phyloP scores from a whole-genome alignment of 345 rosid genomes.

The Kernera saxatilis region DNA sequence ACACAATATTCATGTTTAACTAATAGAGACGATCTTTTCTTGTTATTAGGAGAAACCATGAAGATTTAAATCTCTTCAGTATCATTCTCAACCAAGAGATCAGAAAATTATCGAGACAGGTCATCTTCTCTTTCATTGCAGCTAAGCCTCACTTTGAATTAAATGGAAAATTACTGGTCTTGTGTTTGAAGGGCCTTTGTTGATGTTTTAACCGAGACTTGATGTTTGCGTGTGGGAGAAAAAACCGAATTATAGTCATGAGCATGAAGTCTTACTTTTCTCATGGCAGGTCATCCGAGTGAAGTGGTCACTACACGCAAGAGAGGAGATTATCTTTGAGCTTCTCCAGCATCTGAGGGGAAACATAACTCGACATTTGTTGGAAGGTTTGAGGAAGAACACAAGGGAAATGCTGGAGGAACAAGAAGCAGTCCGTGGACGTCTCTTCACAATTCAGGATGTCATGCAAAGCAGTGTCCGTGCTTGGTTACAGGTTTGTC shows the following conservation, averaged over 20 bases:
- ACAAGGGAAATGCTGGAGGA: conserved; percentile 90
- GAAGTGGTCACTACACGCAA: conserved; percentile 98
- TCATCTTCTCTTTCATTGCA: not conserved
- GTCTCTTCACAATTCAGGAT: conserved; percentile 94
- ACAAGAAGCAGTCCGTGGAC: conserved; percentile 98
- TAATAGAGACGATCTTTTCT: not conserved
- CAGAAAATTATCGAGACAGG: conserved; percentile 79
- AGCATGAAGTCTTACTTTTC: not conserved
- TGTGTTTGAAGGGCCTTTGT: not conserved
- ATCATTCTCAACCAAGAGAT: conserved; percentile 96
- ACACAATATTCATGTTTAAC: not conserved
- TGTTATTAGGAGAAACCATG: conserved; percentile 67
- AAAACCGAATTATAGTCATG: not conserved
- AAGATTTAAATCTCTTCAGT: conserved; percentile 78
- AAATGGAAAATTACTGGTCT: not conserved
- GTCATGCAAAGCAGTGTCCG: conserved; percentile 99
- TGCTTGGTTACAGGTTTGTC: conserved; percentile 90
- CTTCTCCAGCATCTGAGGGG: conserved; percentile 87
- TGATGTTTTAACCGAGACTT: not conserved
- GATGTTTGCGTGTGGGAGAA: not conserved
- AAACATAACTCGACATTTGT: conserved; percentile 36
- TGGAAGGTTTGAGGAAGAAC: conserved; percentile 65
- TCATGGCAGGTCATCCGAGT: conserved; percentile 76
- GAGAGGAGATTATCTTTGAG: conserved; percentile 93
- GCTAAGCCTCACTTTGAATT: not conserved